These are phyloP conservation scores for Penicillium glabrum DNA, from an alignment of 2,329 filamentous ascomycete genomes.

Conservation along the genomic window DNA sequence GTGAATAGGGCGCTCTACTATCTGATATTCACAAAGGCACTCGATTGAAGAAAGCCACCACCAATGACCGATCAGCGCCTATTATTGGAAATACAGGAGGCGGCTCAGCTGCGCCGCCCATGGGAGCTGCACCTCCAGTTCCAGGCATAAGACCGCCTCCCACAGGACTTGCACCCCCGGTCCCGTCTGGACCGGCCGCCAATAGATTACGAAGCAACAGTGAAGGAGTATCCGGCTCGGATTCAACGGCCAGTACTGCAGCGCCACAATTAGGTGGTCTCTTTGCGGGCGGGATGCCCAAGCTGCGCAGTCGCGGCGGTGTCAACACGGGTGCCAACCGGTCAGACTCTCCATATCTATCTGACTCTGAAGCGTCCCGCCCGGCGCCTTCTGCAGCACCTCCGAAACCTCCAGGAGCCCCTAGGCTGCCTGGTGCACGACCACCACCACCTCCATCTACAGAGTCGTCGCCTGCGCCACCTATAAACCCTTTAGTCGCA, in stretches of 20 bases:
- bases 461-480: constrained; percentile 49
- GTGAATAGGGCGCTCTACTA: constrained; percentile 73
- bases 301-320: constrained; percentile 82
- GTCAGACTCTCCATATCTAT: constrained; percentile 70
- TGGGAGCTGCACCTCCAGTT: constrained; percentile 79
- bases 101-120: constrained; percentile 59
- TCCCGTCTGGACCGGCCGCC: constrained; percentile 52
- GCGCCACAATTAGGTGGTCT: constrained; percentile 78
- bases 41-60: constrained; percentile 77
- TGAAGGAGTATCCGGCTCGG: constrained; percentile 52
- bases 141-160: constrained; percentile 49
- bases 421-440: constrained; percentile 57
- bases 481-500: constrained; percentile 54
- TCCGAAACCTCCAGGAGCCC: constrained; percentile 53
- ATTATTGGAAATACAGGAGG: constrained; percentile 59
- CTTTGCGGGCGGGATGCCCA: constrained; percentile 93
- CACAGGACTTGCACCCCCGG: constrained; percentile 30
- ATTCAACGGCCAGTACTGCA: constrained; percentile 50
- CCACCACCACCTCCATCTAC: constrained; percentile 49
- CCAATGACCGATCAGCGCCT: constrained; percentile 90
- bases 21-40: constrained; percentile 83
- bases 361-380: constrained; percentile 70
- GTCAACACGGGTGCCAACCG: constrained; percentile 72
- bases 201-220: constrained; percentile 82
- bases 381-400: constrained; percentile 54